Conservation (phyloP, 2,329 filamentous ascomycete genomes). For the Aspergillus transmontanensis region DNA sequence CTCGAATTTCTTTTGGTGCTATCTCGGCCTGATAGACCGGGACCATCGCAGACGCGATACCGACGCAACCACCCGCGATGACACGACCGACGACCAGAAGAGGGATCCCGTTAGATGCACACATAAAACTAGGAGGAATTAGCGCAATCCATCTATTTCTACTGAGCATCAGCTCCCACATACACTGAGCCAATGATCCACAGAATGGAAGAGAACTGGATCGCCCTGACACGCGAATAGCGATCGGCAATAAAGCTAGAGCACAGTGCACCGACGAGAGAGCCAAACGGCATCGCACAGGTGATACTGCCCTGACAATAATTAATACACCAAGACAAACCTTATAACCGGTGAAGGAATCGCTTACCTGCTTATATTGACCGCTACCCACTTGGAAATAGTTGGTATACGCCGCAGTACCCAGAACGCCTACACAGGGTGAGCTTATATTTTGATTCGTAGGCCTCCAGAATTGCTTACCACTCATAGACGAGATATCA, state of each 20-base stretch:
- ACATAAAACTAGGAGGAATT: conserved; percentile 53
- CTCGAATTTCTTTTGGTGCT: conserved; percentile 56
- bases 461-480: background rate
- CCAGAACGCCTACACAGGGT: conserved; percentile 18
- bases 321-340: background rate
- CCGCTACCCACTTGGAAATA: conserved; percentile 22
- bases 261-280: conserved; percentile 47
- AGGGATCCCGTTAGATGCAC: conserved; percentile 63
- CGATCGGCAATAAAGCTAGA: conserved; percentile 57
- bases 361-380: conserved; percentile 22
- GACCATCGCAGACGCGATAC: conserved; percentile 71
- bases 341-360: background rate
- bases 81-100: conserved; percentile 72
- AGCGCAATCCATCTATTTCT: too few relatives aligned
- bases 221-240: conserved; percentile 53
- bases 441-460: conserved; percentile 31
- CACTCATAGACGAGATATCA: conserved; percentile 57
- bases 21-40: conserved; percentile 71
- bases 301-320: conserved; percentile 39
- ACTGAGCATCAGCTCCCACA: background rate
- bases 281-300: conserved; percentile 41
- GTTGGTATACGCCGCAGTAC: conserved; percentile 21
- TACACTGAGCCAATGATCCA: conserved; percentile 41
- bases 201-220: conserved; percentile 54
- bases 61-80: conserved; percentile 71